Conservation (phyloP, 2,329 filamentous ascomycete genomes). For the Xylariaceae sp. region DNA sequence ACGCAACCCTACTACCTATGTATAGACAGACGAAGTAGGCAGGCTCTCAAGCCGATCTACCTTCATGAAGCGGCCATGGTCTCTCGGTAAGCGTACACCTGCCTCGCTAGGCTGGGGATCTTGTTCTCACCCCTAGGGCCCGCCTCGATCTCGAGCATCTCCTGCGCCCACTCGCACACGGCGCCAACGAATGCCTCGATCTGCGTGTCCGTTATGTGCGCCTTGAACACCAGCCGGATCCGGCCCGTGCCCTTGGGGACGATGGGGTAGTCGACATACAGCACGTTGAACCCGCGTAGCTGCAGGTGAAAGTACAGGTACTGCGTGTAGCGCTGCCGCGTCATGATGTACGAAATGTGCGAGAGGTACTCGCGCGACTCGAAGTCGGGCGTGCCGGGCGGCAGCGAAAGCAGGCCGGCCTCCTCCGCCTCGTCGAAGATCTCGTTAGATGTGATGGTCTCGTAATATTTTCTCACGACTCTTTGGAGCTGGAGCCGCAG, state of each 20-base stretch:
- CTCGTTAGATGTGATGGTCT: slow-evolving; percentile 31
- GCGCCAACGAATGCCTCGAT: slow-evolving; percentile 40
- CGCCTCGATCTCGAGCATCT: slow-evolving; percentile 39
- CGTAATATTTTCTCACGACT: slow-evolving; percentile 36
- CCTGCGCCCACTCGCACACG: slow-evolving; percentile 41
- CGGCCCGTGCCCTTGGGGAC: slow-evolving; percentile 47
- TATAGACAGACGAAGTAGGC: too few relatives aligned
- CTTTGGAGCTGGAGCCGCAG: too few relatives aligned
- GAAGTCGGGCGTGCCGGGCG: too few relatives aligned
- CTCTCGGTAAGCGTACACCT: neutral
- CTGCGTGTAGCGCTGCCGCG: slow-evolving; percentile 28
- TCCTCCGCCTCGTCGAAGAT: slow-evolving; percentile 34
- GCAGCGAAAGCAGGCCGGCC: slow-evolving; percentile 37
- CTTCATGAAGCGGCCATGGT: too few relatives aligned
- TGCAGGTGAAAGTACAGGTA: slow-evolving; percentile 37
- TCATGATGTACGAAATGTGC: slow-evolving; percentile 44
- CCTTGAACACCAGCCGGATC: slow-evolving; percentile 49
- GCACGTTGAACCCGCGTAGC: slow-evolving; percentile 25
- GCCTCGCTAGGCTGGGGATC: neutral
- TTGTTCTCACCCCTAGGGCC: neutral
- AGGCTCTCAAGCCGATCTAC: too few relatives aligned
- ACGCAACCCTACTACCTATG: too few relatives aligned
- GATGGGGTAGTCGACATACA: slow-evolving; percentile 46
- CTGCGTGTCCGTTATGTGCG: slow-evolving; percentile 46
- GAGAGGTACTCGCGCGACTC: too few relatives aligned